Evolutionary conservation across 441 rosid genomes (phyloP), one percentile per base, ranked within the genome.

Genomic region (Pelargonium cotyledonis): DNA sequence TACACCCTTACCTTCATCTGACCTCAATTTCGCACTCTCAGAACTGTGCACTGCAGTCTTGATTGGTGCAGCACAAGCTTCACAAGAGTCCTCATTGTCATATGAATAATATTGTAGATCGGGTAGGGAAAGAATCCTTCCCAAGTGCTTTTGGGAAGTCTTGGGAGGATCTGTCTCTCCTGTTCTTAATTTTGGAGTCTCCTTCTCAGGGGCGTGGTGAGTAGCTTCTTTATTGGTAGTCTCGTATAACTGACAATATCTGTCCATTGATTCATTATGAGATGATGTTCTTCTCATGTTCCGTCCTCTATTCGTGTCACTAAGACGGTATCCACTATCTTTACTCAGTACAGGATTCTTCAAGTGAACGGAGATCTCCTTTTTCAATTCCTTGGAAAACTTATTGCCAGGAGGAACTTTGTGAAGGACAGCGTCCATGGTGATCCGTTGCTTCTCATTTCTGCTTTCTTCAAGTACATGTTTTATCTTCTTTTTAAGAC

Each of bases 361-460:
- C 43, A 77, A 71, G 49, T 81, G 68, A 21, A 77, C 68, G 10
- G 81, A 44, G 66, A 75, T 65, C 40, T 88, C 81, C 19, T 69
- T 63, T 62, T 81, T 84, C 78, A 83, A 69, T 75, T 89, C 89
- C 74, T 77, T 80, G 4, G 90, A 84, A 47, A 85, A 78, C 3
- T 75, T 79, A 0, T 83, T 71, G 21, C 77, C 82, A 0, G 73
- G 84, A 44, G 98, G 98, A 8, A 94, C 80, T 79, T 85, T 89
- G 79, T 91, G 89, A 62, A 91, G 85, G 47, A 91, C 75, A 14
- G 89, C 96, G 70, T 94, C 96, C 94, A 84, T 88, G 38, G 90
- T 74, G 40, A 91, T 88, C 69, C 97, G 75, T 8, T 75, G 86
- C 74, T 81, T 85, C 79, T 93, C 96, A 14, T 80, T 80, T 76